Base-by-base conservation (phyloP, 345 rosid genomes). In the Salix koriyanagi region DNA sequence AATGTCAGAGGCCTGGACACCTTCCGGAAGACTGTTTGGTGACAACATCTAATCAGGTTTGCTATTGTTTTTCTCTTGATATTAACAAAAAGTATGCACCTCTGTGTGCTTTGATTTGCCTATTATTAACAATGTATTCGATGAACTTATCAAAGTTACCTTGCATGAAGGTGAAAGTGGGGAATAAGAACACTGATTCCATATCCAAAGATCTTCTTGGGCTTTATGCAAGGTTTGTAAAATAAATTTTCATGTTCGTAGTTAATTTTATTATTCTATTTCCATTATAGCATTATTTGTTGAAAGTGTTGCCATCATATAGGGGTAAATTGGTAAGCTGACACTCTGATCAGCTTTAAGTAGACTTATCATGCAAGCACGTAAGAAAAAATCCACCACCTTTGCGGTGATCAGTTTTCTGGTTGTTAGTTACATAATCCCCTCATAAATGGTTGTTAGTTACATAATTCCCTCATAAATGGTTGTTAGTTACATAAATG, bases 1-100 rank as follows among this genome's bases (percentile, higher is more conserved):
- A 87, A 79, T 91, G 96, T 37, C 86, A 87, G 80, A 85, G 83
- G 83, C 93, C 91, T 25, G 93, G 96, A 62, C 96, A 91, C 80
- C 91, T 91, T 77, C 86, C 90, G 23, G 86, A 89, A 76, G 96
- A 91, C 80, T 91, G 96, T 84, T 76, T 85, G 79, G 86, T 78
- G 52, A 61, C 52, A 44, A 66, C 82, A 71, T 11, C 75, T n/a
- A 74, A 83, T 42, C 83, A 86, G 90, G 92, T 87, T 73, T 4
- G n/a, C 39, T 50, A 64, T 71, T 52, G 26, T 75, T 72, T 54
- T 77, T 41, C 11, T 64, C 78, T 9, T 44, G 15, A 42, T 36
- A 30, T 25, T 41, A 42, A 73, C 62, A 69, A 46, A 46, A 14
- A 46, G 18, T 15, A 12, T 50, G 71, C 46, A 72, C 65, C 60